Evolutionary conservation across 371 early-diverging fungal species (phyloP), one percentile per base, ranked within the genome.

Genomic region (Mycotypha africana): DNA sequence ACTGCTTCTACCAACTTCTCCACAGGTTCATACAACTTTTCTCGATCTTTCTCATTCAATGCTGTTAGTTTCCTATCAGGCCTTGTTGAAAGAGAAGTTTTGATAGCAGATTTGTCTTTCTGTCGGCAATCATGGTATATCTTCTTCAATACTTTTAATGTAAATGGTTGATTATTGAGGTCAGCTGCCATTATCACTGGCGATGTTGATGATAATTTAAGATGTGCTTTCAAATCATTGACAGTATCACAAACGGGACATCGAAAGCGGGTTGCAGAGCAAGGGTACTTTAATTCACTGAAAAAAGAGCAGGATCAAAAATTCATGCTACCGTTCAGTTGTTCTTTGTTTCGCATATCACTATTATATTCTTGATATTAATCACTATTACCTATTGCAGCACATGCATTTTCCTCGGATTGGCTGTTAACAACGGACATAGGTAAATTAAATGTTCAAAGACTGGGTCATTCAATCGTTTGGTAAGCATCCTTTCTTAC

Each of bases 181-280:
- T n/a, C n/a, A n/a, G n/a, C n/a, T n/a, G n/a, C n/a, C n/a, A n/a
- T n/a, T n/a, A n/a, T n/a, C n/a, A n/a, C n/a, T n/a, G n/a, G n/a
- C n/a, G n/a, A n/a, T 28, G 51, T 48, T n/a, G 44, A 11, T 16
- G 38, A 20, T 38, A 55, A 56, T 9, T 59, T 39, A 28, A 63
- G 40, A 44, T 62, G 62, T 6, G 74, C 70, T 35, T 78, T 75
- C 20, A 89, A 54, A 44, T 90, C 88, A 58, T 90, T 90, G 42
- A 90, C 71, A 0, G 92, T 90, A 42, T 91, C 88, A 69, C 95
- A 95, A n/a, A 89, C 86, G 11, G 91, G 88, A 65, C 95, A 95
- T 44, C 88, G 80, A 56, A 92, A 93, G 53, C 86, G 81, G 32
- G 82, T 54, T 24, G 86, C 86, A 0, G 68, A 58, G 19, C 62